phyloP scores from a whole-genome alignment of 176 grass and related monocot species.

The Musa beccarii region DNA sequence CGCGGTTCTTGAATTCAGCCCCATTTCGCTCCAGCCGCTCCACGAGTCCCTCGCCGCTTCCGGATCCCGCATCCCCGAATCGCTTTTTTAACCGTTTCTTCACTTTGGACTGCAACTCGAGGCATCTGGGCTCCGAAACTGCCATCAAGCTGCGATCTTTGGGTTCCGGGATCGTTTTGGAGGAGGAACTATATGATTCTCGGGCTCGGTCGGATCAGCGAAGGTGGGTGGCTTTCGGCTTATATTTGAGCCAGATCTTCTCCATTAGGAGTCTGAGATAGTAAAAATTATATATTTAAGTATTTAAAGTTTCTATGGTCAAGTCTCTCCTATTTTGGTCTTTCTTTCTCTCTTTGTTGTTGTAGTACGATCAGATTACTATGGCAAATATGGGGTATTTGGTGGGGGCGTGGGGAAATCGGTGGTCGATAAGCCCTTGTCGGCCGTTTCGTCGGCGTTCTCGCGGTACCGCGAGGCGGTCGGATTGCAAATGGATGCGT shows the following conservation, averaged over 20 bases:
- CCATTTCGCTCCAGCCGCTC: not conserved
- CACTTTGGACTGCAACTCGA: not conserved
- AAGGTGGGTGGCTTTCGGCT: no score
- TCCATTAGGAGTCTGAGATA: constrained; percentile 18
- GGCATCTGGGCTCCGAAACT: constrained; percentile 13
- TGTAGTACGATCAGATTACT: no score
- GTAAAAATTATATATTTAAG: no score
- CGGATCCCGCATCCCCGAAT: constrained; percentile 13
- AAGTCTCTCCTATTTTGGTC: no score
- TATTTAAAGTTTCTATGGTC: no score
- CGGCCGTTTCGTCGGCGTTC: constrained; percentile 25
- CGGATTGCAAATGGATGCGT: constrained; percentile 76
- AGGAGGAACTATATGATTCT: no score
- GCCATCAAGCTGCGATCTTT: constrained; percentile 31
- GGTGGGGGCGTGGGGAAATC: constrained; percentile 22
- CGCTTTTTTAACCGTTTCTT: constrained; percentile 16
- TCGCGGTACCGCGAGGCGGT: constrained; percentile 54
- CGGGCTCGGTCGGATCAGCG: constrained; percentile 31
- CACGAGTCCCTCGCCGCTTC: constrained; percentile 3
- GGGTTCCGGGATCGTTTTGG: constrained; percentile 44
- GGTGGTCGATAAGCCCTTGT: constrained; percentile 41
- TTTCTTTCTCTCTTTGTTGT: no score
- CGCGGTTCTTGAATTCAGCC: not conserved
- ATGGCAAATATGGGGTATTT: not conserved
- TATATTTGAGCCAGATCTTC: no score